Conservation (phyloP, 768 basidiomycete species). For the Psilocybe cubensis region DNA sequence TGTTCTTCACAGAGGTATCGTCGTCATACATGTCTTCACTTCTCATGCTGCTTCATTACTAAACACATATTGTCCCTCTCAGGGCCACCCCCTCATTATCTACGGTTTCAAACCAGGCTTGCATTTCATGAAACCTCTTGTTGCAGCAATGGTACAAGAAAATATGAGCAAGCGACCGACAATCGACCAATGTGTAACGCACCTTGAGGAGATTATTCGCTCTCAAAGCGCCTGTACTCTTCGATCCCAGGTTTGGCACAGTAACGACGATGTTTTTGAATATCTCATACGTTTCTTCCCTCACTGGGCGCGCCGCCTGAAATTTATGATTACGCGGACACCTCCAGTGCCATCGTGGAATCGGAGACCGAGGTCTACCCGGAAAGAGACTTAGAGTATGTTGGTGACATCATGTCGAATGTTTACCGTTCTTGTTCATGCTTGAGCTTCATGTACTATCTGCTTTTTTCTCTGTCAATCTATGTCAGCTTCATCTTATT, state of each 20-base stretch:
- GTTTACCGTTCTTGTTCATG: slow-evolving; percentile 36
- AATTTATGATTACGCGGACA: slow-evolving; percentile 9
- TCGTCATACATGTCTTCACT: too few relatives aligned
- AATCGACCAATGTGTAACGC: slow-evolving; percentile 36
- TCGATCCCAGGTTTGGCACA: slow-evolving; percentile 11
- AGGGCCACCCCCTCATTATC: background rate
- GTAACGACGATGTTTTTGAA: slow-evolving; percentile 2
- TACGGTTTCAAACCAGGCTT: slow-evolving; percentile 8
- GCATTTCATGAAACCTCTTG: slow-evolving; percentile 35
- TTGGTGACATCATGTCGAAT: slow-evolving; percentile 36
- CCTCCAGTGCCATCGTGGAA: slow-evolving; percentile 7
- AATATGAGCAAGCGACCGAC: slow-evolving; percentile 39
- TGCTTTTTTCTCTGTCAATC: too few relatives aligned
- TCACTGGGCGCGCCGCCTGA: slow-evolving; percentile 11
- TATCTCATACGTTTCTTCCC: slow-evolving; percentile 5
- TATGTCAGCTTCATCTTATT: too few relatives aligned
- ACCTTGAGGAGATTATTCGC: slow-evolving; percentile 25
- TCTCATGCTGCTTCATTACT: background rate
- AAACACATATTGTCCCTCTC: too few relatives aligned
- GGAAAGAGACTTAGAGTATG: too few relatives aligned
- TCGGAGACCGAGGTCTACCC: background rate
- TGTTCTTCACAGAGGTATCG: slow-evolving; percentile 37
- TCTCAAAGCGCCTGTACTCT: slow-evolving; percentile 13
- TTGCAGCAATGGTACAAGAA: slow-evolving; percentile 38
- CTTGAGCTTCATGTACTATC: too few relatives aligned